A percentile compares a stretch with the other conserved stretches of the same genome.
phyloP scores from a whole-genome alignment of 345 rosid species.

The Gossypium stocksii region DNA sequence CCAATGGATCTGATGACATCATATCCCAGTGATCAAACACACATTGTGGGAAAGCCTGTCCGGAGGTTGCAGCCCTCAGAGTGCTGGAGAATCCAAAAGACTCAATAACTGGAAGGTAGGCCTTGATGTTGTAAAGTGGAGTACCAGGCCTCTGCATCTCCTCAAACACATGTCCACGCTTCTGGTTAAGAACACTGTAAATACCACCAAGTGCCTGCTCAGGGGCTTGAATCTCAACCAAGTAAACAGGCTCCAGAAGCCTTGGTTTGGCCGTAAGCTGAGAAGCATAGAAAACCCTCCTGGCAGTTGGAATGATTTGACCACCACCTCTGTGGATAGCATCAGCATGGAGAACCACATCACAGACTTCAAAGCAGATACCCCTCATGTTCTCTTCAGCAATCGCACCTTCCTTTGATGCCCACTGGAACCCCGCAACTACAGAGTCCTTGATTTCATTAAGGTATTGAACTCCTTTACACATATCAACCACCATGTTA shows the following conservation, averaged over 20 bases:
- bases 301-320: conserved; percentile 51
- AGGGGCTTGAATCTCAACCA: conserved; percentile 57
- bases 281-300: conserved; percentile 54
- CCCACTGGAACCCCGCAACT: conserved; percentile 64
- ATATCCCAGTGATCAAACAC: conserved; percentile 71
- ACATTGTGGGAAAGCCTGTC: conserved; percentile 66
- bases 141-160: conserved; percentile 67
- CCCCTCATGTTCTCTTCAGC: conserved; percentile 57
- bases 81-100: conserved; percentile 56
- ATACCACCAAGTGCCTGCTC: conserved; percentile 54
- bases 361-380: conserved; percentile 49
- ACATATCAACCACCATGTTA: conserved; percentile 53
- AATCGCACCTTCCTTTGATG: conserved; percentile 46
- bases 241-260: conserved; percentile 44
- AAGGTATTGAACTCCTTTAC: conserved; percentile 55
- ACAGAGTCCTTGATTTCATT: conserved; percentile 60
- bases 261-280: conserved; percentile 55
- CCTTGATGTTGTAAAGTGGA: conserved; percentile 67
- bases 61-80: conserved; percentile 56
- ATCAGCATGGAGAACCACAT: conserved; percentile 52
- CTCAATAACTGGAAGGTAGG: conserved; percentile 57
- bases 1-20: conserved; percentile 69
- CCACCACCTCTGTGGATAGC: conserved; percentile 59
- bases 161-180: conserved; percentile 64
- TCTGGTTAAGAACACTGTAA: conserved; percentile 57